Conservation (phyloP, 345 rosid genomes). For the Lumnitzera littorea region DNA sequence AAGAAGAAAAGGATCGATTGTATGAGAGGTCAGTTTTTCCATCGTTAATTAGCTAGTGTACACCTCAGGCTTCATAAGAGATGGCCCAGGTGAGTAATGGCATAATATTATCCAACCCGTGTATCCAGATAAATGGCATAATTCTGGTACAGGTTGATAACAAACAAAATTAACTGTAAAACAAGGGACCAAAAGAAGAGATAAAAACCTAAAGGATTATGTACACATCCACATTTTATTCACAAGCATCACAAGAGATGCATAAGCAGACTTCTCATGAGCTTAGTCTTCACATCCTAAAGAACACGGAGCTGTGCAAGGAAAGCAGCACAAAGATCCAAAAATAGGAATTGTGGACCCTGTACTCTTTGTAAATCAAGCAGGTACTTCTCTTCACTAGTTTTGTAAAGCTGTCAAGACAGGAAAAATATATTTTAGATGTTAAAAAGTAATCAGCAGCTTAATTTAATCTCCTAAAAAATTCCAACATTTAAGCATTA, state of each 20-base stretch:
- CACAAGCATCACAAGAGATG: slow-evolving; percentile 1
- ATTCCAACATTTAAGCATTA: too few species aligned
- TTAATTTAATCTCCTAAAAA: too few species aligned
- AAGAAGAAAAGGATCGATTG: too few species aligned
- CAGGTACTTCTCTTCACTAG: slow-evolving; percentile 82
- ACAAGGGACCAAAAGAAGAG: neutral
- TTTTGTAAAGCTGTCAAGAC: slow-evolving; percentile 70
- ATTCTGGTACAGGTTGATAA: too few species aligned
- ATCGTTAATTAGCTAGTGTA: too few species aligned
- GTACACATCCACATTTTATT: slow-evolving; percentile 8
- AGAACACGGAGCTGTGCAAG: slow-evolving; percentile 92
- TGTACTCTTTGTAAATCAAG: slow-evolving; percentile 88
- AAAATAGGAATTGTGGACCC: slow-evolving; percentile 88
- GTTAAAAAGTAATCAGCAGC: neutral
- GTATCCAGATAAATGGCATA: too few species aligned
- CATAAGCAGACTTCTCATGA: neutral
- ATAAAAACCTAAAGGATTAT: slow-evolving; percentile 2
- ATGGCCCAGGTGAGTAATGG: too few species aligned
- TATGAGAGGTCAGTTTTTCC: too few species aligned
- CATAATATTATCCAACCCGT: too few species aligned
- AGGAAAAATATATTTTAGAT: slow-evolving; percentile 4
- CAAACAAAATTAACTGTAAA: too few species aligned
- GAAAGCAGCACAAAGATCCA: slow-evolving; percentile 95
- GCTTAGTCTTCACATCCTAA: slow-evolving; percentile 17
- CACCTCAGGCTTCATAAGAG: too few species aligned